These are phyloP conservation scores for Trypanosoma cruzi DNA, from an alignment of 208 protist genomes.

Conservation along the genomic window DNA sequence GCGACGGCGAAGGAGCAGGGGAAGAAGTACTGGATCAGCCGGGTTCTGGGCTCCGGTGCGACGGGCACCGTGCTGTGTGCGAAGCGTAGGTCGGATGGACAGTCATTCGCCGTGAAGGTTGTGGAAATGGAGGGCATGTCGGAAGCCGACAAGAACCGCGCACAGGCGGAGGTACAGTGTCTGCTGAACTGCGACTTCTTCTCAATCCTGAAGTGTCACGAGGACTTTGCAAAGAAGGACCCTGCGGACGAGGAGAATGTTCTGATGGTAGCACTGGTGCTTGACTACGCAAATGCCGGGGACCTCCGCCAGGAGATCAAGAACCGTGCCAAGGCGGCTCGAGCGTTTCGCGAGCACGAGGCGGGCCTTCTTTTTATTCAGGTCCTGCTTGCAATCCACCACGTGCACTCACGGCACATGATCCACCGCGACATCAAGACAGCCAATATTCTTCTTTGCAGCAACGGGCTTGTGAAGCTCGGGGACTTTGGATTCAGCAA, in stretches of 20 bases:
- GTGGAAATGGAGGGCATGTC: too few relatives aligned
- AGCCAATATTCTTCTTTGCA: slow-evolving; percentile 33
- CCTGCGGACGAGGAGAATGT: slow-evolving; percentile 48
- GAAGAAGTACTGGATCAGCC: slow-evolving; percentile 84
- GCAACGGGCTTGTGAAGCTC: slow-evolving; percentile 33
- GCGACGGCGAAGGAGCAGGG: slow-evolving; percentile 49
- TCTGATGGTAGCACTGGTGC: slow-evolving; percentile 71
- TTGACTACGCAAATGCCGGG: slow-evolving; percentile 87
- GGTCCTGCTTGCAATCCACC: slow-evolving; percentile 50
- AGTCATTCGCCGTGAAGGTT: too few relatives aligned
- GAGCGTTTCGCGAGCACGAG: slow-evolving; percentile 70
- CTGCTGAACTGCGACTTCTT: slow-evolving; percentile 78
- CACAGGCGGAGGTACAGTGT: slow-evolving; percentile 67
- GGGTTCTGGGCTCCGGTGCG: slow-evolving; percentile 73
- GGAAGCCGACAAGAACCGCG: too few relatives aligned
- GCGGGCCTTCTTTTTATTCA: slow-evolving; percentile 72
- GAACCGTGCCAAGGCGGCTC: slow-evolving; percentile 34
- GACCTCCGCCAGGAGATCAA: slow-evolving; percentile 84
- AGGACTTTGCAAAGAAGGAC: slow-evolving; percentile 65
- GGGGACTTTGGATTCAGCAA: slow-evolving; percentile 45
- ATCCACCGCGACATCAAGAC: slow-evolving; percentile 91
- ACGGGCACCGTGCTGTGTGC: too few relatives aligned
- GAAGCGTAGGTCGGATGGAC: too few relatives aligned
- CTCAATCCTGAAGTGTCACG: slow-evolving; percentile 83
- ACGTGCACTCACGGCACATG: slow-evolving; percentile 85